Conservation (phyloP, 441 rosid genomes). For the Arabidopsis hybrid region DNA sequence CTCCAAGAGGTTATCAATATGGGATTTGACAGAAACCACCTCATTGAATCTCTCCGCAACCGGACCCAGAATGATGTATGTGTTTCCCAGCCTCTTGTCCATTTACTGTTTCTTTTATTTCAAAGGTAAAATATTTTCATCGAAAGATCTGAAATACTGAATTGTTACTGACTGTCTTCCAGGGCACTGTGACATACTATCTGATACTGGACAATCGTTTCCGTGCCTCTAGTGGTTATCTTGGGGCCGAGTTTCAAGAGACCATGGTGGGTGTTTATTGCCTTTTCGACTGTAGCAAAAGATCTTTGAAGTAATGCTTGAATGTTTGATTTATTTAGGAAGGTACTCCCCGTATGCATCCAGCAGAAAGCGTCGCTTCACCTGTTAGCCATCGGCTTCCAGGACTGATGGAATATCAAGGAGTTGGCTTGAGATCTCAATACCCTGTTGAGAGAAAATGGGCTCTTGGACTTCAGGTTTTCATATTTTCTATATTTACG, state of each 20-base stretch:
- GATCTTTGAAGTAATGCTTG: constrained; percentile 30
- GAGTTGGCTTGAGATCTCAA: constrained; percentile 69
- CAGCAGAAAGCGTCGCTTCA: constrained; percentile 65
- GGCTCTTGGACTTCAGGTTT: constrained; percentile 99
- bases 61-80: constrained; percentile 84
- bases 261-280: constrained; percentile 66
- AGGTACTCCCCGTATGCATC: constrained; percentile 65
- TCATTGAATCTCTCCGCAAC: constrained; percentile 83
- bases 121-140: constrained; percentile 8
- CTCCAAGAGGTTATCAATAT: constrained; percentile 86
- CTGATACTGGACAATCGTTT: constrained; percentile 88
- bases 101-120: constrained; percentile 8
- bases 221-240: constrained; percentile 92
- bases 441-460: constrained; percentile 85
- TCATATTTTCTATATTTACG: background rate
- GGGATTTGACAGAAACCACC: constrained; percentile 83
- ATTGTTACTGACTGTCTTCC: constrained; percentile 45
- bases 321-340: constrained; percentile 57
- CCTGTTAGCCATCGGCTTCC: constrained; percentile 65
- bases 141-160: background rate
- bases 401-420: constrained; percentile 80
- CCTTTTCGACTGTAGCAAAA: constrained; percentile 12
- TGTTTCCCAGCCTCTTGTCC: constrained; percentile 31
- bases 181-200: constrained; percentile 97
- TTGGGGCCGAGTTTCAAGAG: constrained; percentile 97